Base-by-base conservation (phyloP, 2,329 filamentous ascomycete genomes). In the Chaetoscypha palmicola region DNA sequence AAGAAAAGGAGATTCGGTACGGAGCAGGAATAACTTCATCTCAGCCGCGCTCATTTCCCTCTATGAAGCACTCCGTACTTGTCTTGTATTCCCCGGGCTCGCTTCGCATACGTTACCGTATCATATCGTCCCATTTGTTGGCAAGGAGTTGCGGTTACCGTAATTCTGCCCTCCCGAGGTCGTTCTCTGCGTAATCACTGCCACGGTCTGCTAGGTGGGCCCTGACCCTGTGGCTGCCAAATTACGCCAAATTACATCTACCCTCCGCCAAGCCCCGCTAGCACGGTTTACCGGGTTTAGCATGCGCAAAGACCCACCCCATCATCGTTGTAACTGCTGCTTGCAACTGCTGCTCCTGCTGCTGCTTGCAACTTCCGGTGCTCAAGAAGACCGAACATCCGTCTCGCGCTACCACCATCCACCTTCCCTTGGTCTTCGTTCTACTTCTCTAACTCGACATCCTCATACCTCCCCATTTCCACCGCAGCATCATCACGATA, bases 341-440 rank as follows among this genome's bases (percentile, higher is more conserved):
- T 10, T 31, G 28, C 28, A 12, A 10, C 11, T 11, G 9, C 12
- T 28, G 8, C 24, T 3, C 28, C 28, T 31, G 28, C 16, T 12
- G 16, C 28, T 31, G 28, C 28, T 4, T n/a, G 19, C 32, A 16
- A 17, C 12, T 34, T 34, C 32, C 32, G 32, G 32, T 17, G 32
- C 32, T n/a, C 32, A 34, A 19, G 32, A 34, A 34, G 32, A n/a
- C 32, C 32, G 32, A 34, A 16, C 32, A 34, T 34, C 32, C 32
- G 32, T 10, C n/a, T n/a, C 14, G 9, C 10, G 9, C 32, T 5
- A 5, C 32, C n/a, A 16, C 16, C 4, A 3, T 31, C 28, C 11
- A 12, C 11, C 9, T 4, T 14, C 16, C 28, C 3, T 31, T 12
- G 11, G 12, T 9, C 9, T 9, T 31, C 28, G 32, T 34, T 4